Evolutionary conservation across 23 red algal species (phyloP).

Genomic region (Agarophyton chilense): DNA sequence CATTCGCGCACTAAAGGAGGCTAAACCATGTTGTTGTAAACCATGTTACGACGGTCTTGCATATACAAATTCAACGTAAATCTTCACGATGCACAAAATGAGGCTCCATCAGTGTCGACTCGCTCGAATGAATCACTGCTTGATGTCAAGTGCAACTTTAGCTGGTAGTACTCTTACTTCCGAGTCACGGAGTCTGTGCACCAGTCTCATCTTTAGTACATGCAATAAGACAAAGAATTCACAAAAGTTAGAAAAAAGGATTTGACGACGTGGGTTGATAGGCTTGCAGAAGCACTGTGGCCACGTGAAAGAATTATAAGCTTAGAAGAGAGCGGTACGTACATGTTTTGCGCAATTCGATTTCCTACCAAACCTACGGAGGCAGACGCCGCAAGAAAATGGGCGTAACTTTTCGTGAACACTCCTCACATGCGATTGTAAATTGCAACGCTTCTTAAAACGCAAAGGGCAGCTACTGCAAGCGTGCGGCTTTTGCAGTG

Average conservation of each 20-base stretch:
- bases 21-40: background rate
- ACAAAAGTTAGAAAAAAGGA: background rate
- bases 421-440: conserved; percentile 50
- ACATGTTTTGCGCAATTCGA: conserved; percentile 71
- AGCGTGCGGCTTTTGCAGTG: conserved; percentile 31
- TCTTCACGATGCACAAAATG: background rate
- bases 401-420: conserved; percentile 65
- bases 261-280: too few relatives aligned
- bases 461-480: conserved; percentile 41
- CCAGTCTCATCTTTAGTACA: background rate
- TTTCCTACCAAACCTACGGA: conserved; percentile 55
- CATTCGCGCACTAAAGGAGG: too few relatives aligned
- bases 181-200: conserved; percentile 23
- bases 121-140: background rate
- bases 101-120: background rate
- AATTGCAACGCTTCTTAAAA: conserved; percentile 66
- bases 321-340: background rate
- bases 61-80: background rate
- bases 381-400: conserved; percentile 35
- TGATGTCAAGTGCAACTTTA: background rate
- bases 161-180: conserved; percentile 11
- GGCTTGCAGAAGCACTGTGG: too few relatives aligned
- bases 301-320: background rate
- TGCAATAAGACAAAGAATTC: background rate
- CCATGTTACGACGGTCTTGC: background rate